Conservation (phyloP, 345 rosid species). For the Gossypium ekmanianum region DNA sequence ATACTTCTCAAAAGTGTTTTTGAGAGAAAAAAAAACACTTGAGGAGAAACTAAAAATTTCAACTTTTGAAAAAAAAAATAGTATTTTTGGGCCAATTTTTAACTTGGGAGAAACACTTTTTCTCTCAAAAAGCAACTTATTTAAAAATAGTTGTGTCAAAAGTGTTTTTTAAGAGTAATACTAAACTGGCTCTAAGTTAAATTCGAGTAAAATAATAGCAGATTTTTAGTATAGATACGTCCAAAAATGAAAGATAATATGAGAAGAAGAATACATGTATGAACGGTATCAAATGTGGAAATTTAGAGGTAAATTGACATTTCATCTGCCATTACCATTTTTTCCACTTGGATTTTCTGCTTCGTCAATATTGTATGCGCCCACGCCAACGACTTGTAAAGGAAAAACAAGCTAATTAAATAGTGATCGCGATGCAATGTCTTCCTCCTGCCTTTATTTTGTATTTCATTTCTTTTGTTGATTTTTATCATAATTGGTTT, state of each 20-base stretch:
- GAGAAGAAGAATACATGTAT: neutral
- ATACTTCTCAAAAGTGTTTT: too few relatives aligned
- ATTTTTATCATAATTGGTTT: neutral
- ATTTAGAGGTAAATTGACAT: neutral
- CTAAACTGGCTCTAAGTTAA: too few relatives aligned
- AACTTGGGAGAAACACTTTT: too few relatives aligned
- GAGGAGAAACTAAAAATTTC: too few relatives aligned
- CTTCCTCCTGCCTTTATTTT: neutral
- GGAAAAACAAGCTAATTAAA: neutral
- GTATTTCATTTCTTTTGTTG: neutral
- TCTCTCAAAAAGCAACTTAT: too few relatives aligned
- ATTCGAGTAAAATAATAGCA: neutral
- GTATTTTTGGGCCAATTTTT: too few relatives aligned
- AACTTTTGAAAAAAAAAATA: too few relatives aligned
- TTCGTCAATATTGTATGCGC: neutral
- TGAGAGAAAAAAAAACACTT: too few relatives aligned
- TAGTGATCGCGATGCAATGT: too few relatives aligned
- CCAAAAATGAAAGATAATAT: neutral
- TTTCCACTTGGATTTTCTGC: neutral
- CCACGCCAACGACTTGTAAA: neutral
- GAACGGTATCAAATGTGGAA: too few relatives aligned
- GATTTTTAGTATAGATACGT: neutral
- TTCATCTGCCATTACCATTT: neutral
- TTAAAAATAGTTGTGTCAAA: too few relatives aligned
- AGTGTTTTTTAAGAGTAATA: too few relatives aligned